Conservation (phyloP, 495 filamentous ascomycete species). For the Penicillium angulare region DNA sequence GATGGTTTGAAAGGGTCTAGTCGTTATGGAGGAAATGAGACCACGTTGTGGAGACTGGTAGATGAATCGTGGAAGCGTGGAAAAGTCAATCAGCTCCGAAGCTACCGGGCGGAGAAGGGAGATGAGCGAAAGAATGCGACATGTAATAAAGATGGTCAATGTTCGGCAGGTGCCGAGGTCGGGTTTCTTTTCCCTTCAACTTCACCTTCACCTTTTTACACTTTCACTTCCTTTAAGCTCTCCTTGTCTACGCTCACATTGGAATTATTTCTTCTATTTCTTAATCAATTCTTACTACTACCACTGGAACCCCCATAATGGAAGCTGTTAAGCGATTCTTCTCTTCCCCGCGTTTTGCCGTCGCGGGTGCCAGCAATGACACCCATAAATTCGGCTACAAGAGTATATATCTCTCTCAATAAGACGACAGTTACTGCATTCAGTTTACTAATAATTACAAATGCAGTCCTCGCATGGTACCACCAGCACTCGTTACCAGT, state of each 20-base stretch:
- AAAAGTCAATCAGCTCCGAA: neutral
- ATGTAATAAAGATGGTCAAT: neutral
- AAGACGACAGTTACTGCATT: slow-evolving; percentile 6
- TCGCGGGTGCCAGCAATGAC: slow-evolving; percentile 86
- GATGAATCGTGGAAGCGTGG: neutral
- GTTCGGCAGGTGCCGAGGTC: slow-evolving; percentile 23
- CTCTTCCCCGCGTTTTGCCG: slow-evolving; percentile 76
- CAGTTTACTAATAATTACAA: neutral
- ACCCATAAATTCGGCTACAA: slow-evolving; percentile 88
- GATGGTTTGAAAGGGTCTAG: too few species aligned
- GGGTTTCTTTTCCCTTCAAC: too few species aligned
- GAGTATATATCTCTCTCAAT: slow-evolving; percentile 43
- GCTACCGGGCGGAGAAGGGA: neutral
- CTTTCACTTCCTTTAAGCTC: neutral
- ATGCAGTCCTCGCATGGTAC: slow-evolving; percentile 88
- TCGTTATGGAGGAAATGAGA: neutral
- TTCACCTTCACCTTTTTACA: neutral
- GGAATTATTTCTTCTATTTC: neutral
- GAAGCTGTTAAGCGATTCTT: slow-evolving; percentile 75
- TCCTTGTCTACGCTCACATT: neutral
- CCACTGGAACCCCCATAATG: slow-evolving; percentile 23
- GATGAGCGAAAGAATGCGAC: slow-evolving; percentile 2
- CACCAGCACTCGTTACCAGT: slow-evolving; percentile 70
- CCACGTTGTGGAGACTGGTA: neutral
- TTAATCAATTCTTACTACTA: neutral